These are phyloP conservation scores for Leptosphaerulina australis DNA, from an alignment of 2,329 filamentous ascomycete genomes.

Conservation along the genomic window DNA sequence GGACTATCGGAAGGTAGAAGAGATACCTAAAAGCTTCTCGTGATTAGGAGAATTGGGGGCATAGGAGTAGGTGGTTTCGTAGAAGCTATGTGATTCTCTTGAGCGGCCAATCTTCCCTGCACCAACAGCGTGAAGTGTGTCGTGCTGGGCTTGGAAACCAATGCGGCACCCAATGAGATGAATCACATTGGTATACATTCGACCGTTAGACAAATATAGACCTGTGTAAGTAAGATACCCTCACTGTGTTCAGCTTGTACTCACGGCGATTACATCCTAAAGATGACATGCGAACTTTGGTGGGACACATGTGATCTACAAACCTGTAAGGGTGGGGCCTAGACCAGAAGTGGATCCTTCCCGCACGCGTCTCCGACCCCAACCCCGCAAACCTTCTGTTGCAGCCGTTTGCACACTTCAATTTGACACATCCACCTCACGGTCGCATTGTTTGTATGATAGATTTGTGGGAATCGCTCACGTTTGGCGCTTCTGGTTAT, in stretches of 20 bases:
- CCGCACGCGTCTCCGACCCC: constrained; percentile 3
- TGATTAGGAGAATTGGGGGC: constrained; percentile 9
- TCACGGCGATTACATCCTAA: too few relatives aligned
- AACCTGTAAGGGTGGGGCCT: not conserved
- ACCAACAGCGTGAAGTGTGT: constrained; percentile 13
- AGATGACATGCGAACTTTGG: not conserved
- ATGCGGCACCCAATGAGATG: constrained; percentile 1
- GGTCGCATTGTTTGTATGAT: constrained; percentile 11
- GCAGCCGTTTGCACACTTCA: constrained; percentile 1
- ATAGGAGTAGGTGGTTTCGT: constrained; percentile 13
- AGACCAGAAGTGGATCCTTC: constrained; percentile 3
- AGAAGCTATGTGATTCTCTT: constrained; percentile 28
- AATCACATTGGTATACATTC: not conserved
- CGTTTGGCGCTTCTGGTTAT: not conserved
- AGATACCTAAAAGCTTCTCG: constrained; percentile 24
- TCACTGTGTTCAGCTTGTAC: too few relatives aligned
- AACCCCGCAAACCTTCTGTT: constrained; percentile 22
- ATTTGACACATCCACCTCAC: constrained; percentile 1
- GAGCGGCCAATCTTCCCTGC: constrained; percentile 17
- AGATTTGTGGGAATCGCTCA: not conserved
- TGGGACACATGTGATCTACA: constrained; percentile 1
- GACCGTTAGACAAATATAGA: not conserved
- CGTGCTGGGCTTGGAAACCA: constrained; percentile 11
- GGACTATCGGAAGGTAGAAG: constrained; percentile 16
- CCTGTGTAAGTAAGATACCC: too few relatives aligned